phyloP scores from a whole-genome alignment of 2,329 filamentous ascomycete species.

The Fusarium bactridioides region DNA sequence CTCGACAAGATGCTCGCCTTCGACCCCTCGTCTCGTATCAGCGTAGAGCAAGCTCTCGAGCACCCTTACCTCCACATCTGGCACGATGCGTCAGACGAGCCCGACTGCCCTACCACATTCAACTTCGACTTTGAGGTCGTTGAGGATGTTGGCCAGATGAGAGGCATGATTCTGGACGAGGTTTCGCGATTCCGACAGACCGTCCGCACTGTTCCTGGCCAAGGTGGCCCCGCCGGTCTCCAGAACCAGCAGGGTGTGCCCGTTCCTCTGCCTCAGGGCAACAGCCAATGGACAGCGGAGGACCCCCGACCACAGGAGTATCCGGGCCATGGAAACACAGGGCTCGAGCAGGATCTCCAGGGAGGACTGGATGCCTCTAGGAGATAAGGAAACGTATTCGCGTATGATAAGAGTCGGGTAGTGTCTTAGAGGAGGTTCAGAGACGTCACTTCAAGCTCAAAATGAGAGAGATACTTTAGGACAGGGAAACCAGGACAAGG shows the following conservation, averaged over 20 bases:
- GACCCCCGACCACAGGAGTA: slow-evolving; percentile 70
- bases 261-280: slow-evolving; percentile 62
- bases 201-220: slow-evolving; percentile 61
- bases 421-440: slow-evolving; percentile 5
- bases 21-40: slow-evolving; percentile 91
- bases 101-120: slow-evolving; percentile 90
- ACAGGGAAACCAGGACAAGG: neutral
- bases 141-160: slow-evolving; percentile 94
- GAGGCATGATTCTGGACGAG: slow-evolving; percentile 96
- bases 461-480: slow-evolving; percentile 3
- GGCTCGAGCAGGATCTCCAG: slow-evolving; percentile 66
- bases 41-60: slow-evolving; percentile 93
- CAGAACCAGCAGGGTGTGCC: slow-evolving; percentile 52
- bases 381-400: slow-evolving; percentile 41
- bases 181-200: slow-evolving; percentile 82
- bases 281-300: slow-evolving; percentile 64
- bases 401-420: neutral
- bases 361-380: slow-evolving; percentile 51
- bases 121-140: slow-evolving; percentile 99
- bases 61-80: slow-evolving; percentile 97
- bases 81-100: slow-evolving; percentile 98
- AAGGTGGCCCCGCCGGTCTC: slow-evolving; percentile 43
- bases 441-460: neutral
- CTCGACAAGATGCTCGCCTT: slow-evolving; percentile 98
- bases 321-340: slow-evolving; percentile 53